These are phyloP conservation scores for Ustilago trichophora DNA, from an alignment of 1,284 basidiomycete genomes.

Conservation along the genomic window DNA sequence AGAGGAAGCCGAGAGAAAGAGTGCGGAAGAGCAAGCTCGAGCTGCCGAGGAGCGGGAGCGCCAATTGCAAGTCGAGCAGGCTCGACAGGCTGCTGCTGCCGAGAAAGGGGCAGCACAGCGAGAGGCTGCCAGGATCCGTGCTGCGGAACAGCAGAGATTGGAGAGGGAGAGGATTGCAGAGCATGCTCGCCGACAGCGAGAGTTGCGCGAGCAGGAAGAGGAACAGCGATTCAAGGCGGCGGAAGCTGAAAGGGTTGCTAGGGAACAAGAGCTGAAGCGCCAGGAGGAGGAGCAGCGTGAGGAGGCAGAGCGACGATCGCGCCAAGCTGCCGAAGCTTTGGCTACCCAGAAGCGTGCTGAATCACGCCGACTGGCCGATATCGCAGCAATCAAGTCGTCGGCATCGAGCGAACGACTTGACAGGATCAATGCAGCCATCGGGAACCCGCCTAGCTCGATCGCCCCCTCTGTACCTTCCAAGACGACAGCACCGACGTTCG, in stretches of 20 bases:
- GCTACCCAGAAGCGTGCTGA: conserved; percentile 5
- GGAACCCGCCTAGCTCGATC: conserved; percentile 6
- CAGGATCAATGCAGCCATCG: conserved; percentile 16
- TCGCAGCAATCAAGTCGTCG: background rate
- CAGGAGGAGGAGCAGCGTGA: conserved; percentile 5
- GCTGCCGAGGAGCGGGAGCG: conserved; percentile 21
- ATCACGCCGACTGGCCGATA: conserved; percentile 1
- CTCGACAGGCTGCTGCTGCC: conserved; percentile 21
- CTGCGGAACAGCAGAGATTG: conserved; percentile 25
- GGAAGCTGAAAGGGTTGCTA: conserved; percentile 14
- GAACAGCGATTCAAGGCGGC: conserved; percentile 19
- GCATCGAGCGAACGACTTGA: conserved; percentile 5
- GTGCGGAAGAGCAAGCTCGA: conserved; percentile 28
- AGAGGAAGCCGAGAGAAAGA: conserved; percentile 36
- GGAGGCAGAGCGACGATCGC: conserved; percentile 12
- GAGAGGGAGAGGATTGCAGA: conserved; percentile 37
- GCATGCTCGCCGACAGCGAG: conserved; percentile 20
- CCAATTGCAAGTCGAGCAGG: conserved; percentile 23
- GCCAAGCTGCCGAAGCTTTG: conserved; percentile 8
- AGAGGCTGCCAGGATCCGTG: conserved; percentile 9
- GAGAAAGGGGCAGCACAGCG: conserved; percentile 17
- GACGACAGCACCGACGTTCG: conserved; percentile 12
- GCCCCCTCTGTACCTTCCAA: conserved; percentile 33
- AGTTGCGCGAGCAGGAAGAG: conserved; percentile 27
- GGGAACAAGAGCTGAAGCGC: conserved; percentile 5